Evolutionary conservation across 495 filamentous ascomycete species (phyloP).

Genomic region (Neurospora africana): DNA sequence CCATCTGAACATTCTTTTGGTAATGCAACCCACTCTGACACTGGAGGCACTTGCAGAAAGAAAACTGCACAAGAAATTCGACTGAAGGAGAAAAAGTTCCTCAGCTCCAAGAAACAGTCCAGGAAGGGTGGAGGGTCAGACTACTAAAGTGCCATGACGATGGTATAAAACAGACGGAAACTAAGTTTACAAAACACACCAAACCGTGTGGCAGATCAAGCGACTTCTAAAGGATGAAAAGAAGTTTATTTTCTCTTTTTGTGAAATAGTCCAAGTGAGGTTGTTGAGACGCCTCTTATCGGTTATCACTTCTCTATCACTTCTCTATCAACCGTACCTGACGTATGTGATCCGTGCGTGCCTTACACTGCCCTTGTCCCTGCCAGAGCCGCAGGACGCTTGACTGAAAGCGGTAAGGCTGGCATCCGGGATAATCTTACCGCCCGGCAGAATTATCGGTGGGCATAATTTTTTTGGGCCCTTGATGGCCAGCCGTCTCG

Average conservation of each 20-base stretch:
- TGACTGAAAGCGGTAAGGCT: neutral
- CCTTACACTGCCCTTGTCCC: neutral
- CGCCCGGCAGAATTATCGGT: neutral
- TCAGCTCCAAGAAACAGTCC: slow-evolving; percentile 68
- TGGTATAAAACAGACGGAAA: neutral
- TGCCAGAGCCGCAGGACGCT: neutral
- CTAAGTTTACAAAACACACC: neutral
- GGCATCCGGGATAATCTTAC: neutral
- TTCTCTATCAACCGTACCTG: too few relatives aligned
- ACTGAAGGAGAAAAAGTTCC: slow-evolving; percentile 63
- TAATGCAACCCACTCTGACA: slow-evolving; percentile 1
- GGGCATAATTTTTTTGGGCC: neutral
- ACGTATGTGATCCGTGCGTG: neutral
- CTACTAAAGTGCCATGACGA: neutral
- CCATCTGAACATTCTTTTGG: neutral
- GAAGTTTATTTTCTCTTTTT: neutral
- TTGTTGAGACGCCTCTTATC: neutral
- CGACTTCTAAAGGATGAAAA: neutral
- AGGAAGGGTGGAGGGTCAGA: slow-evolving; percentile 36
- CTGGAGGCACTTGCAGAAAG: slow-evolving; percentile 38
- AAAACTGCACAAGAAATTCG: slow-evolving; percentile 61
- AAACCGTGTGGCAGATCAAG: neutral
- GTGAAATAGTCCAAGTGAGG: neutral
- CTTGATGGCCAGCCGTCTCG: neutral
- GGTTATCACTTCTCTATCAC: neutral